Base-by-base conservation (phyloP, 495 filamentous ascomycete species). In the Hyaloscypha bicolor region DNA sequence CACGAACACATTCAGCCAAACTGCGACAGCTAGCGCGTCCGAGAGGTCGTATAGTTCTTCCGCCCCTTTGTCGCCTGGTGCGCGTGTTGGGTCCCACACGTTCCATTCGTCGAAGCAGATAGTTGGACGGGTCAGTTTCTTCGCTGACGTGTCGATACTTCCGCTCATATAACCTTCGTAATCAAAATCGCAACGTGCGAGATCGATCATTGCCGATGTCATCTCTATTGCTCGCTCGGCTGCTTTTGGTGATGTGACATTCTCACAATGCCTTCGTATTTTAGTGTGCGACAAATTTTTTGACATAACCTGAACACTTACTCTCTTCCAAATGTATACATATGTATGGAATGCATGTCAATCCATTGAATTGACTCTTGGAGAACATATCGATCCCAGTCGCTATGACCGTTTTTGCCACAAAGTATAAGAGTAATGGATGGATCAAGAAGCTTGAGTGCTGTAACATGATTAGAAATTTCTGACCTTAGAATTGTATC, bases 21-120 rank as follows among this genome's bases (percentile, higher is more conserved):
- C 80, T 1, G 79, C 80, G 3, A 90, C 87, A 31, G 87, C 86
- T 1, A 88, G 75, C 9, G 85, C 86, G 65, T 90, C 87, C 0
- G 83, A 87, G 35, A 89, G 79, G 0, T 84, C 87, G 70, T 90
- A 88, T 66, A 74, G 78, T 66, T 87, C 83, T 70, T 86, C 84
- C 0, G 83, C 84, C 21, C 85, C 84, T 48, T 77, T 76, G 67
- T 83, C 82, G 35, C 83, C 85, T 22, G 85, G 84, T 4, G 87
- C 87, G 19, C 87, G 82, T 31, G 81, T 75, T 6, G 87, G 86
- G 65, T 88, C 86, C 87, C 87, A 89, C 51, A 89, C 87, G 71
- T 90, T 89, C 87, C 87, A 89, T 68, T 89, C 87, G 69, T 90
- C 87, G 71, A 89, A 89, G 76, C 87, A 89, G 71, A 90, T 88